A percentile compares a stretch with the other conserved stretches of the same genome.
Conservation (phyloP, 2,329 filamentous ascomycete species). For the Orbilia ellipsospora region DNA sequence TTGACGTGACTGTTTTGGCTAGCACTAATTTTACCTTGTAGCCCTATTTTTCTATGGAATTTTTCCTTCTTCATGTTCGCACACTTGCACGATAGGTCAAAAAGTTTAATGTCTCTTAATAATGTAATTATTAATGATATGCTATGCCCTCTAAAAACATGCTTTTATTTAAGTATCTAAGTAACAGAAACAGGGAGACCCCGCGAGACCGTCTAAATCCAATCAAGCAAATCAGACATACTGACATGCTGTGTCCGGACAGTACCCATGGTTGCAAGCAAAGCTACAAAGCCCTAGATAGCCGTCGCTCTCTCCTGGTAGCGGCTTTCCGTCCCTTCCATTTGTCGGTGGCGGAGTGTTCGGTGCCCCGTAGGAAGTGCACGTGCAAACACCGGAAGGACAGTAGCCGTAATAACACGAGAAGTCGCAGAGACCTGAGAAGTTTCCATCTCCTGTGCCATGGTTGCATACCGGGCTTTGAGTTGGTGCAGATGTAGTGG, state of each 20-base stretch:
- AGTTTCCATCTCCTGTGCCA: slow-evolving; percentile 61
- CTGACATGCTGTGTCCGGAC: slow-evolving; percentile 61
- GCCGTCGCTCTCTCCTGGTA: slow-evolving; percentile 60
- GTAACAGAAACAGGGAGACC: too few species aligned
- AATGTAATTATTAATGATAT: too few species aligned
- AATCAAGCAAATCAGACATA: slow-evolving; percentile 4
- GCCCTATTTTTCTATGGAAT: too few species aligned
- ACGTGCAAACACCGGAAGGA: slow-evolving; percentile 57
- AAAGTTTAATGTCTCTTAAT: too few species aligned
- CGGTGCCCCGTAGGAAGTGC: slow-evolving; percentile 54
- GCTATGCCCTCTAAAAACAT: too few species aligned
- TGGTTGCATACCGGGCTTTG: slow-evolving; percentile 55
- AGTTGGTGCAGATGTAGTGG: slow-evolving; percentile 41
- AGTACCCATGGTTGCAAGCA: slow-evolving; percentile 66
- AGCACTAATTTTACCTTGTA: too few species aligned
- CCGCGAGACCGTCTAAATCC: too few species aligned
- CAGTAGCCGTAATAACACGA: slow-evolving; percentile 58
- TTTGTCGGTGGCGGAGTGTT: slow-evolving; percentile 57
- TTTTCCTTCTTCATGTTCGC: too few species aligned
- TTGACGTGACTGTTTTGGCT: too few species aligned
- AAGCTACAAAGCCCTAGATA: slow-evolving; percentile 66
- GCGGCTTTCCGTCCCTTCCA: slow-evolving; percentile 61
- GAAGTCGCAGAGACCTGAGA: slow-evolving; percentile 62
- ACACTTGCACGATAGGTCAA: too few species aligned
- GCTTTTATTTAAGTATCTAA: too few species aligned